These are phyloP conservation scores for Paracoccidioides brasiliensis DNA, from an alignment of 2,329 filamentous ascomycete genomes.

Conservation along the genomic window DNA sequence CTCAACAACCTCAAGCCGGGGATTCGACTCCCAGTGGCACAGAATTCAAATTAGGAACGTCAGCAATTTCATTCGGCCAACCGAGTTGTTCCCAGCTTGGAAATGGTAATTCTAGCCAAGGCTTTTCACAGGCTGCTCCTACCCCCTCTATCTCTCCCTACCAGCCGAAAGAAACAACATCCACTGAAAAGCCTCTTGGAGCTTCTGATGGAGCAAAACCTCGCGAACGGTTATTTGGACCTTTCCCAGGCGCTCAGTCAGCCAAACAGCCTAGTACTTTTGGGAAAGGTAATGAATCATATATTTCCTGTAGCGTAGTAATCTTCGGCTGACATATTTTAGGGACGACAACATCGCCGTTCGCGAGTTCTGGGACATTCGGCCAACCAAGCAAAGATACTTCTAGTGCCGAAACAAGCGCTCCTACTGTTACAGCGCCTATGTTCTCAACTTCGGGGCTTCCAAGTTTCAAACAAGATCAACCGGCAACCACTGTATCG, in stretches of 20 bases:
- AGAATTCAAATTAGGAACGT: neutral
- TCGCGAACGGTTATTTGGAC: neutral
- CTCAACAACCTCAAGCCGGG: neutral
- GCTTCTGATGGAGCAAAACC: neutral
- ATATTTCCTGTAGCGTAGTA: neutral
- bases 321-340: neutral
- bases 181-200: neutral
- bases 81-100: neutral
- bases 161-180: neutral
- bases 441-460: neutral
- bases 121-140: neutral
- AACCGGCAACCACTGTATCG: neutral
- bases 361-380: neutral
- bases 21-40: neutral
- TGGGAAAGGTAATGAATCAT: slow-evolving; percentile 1
- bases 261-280: slow-evolving; percentile 1
- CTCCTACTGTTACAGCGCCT: neutral
- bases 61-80: neutral
- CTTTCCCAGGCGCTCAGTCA: neutral
- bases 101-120: neutral
- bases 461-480: neutral
- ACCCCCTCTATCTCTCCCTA: neutral
- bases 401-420: neutral
- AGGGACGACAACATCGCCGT: neutral
- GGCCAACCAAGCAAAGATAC: neutral